Base-by-base conservation (phyloP, 2,329 filamentous ascomycete species). In the Trichophyton verrucosum region DNA sequence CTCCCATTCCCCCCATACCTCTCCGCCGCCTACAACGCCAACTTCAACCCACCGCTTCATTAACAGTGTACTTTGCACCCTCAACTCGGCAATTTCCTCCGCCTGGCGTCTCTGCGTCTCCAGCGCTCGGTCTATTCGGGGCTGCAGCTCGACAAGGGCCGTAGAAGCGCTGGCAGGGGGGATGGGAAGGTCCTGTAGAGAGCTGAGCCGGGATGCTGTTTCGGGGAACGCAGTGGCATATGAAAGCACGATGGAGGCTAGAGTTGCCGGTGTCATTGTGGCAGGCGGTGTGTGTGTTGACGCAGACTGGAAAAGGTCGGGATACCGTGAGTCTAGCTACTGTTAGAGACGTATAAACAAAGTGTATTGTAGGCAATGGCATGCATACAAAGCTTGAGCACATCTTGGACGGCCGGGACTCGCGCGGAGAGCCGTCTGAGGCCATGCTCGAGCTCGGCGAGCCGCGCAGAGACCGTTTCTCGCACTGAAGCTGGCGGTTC, bases 41-140 rank as follows among this genome's bases (percentile, higher is more conserved):
- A 82, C 76, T 70, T 91, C 85, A 73, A 92, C 91, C 86, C 89
- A 95, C 40, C 78, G 74, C 65, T 86, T 81, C 62, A 90, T 74
- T 24, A 82, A 75, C 64, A 72, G 71, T 27, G 76, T 76, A 59
- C 75, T 77, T 11, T 75, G 71, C 8, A 73, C 67, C 38, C 76
- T 68, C 58, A 80, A 62, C 59, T 75, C 74, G 5, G 72, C 73
- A 11, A 79, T 69, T 38, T 74, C 69, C 11, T 61, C 64, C 15
- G 72, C 72, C 64, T 79, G 74, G 20, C 70, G 66, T 3, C 71
- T 68, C 67, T 79, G 77, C 40, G 65, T 67, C 30, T 65, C 61
- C 53, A 70, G 65, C 11, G 76, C 60, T 38, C 67, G 67, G 60
- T 76, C 71, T 7, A 80, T 63, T 11, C 73, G 70, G n/a, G 76